Base-by-base conservation (phyloP, 2,329 filamentous ascomycete species). In the Phialocephala subalpina region DNA sequence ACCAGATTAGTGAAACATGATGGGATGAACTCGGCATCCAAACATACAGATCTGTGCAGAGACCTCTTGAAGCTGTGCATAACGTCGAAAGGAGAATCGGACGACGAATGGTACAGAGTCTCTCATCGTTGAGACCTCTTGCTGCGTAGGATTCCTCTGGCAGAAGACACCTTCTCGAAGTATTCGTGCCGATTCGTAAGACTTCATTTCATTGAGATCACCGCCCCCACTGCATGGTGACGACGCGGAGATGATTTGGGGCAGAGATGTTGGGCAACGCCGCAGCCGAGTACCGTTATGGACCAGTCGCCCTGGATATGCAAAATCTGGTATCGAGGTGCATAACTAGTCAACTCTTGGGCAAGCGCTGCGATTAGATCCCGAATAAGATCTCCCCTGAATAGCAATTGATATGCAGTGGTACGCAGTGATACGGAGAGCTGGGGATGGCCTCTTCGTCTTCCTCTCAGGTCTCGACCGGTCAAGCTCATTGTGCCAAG, bases 151-250 rank as follows among this genome's bases (percentile, higher is more conserved):
- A 18, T 18, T 42, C 18, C n/a, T 45, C 40, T 4, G 16, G n/a
- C 16, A 45, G 42, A 3, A n/a, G 12, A 45, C 18, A 18, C 2
- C 12, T n/a, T 29, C 11, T 25, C 7, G 14, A 16, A 11, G 29
- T 8, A 33, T 20, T n/a, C 20, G 18, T 36, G 20, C 2, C 20
- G 58, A 52, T 56, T 56, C 60, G 49, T 56, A 20, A 58, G 18
- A 57, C 49, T 52, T 42, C 58, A 56, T 62, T 58, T 49, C 47
- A 47, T 38, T 29, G 58, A 62, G 42, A 62, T 62, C 58, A 56
- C 29, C 29, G 45, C 64, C 56, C 61, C 64, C 64, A 60, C 64
- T 60, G 60, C 45, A 55, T 59, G 60, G 35, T 67, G 65, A 67
- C 58, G 58, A 49, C 59, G 49, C 63, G 59, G 66, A 65, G 25